Percentiles rank a stretch among this genome's conserved stretches.
These are phyloP conservation scores for Lasiosphaeria hispida DNA, from an alignment of 495 filamentous ascomycete species.

Conservation along the genomic window DNA sequence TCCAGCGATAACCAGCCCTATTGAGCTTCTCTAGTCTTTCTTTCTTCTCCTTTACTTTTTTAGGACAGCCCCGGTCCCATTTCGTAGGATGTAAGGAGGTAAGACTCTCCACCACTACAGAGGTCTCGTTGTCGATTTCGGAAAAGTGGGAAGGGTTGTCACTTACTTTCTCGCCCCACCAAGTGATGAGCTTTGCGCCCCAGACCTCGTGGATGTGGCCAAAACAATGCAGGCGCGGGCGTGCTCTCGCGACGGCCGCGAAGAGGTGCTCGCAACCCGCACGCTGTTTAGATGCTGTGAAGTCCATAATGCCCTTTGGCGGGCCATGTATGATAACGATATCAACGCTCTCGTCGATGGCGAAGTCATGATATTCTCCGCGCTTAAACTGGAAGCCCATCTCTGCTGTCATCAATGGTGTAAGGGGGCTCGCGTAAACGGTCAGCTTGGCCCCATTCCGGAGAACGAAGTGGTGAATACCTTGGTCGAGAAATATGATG, in stretches of 20 bases:
- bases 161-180: slow-evolving; percentile 38
- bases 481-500: slow-evolving; percentile 5
- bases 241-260: slow-evolving; percentile 46
- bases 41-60: slow-evolving; percentile 14
- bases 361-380: no score
- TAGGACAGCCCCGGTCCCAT: slow-evolving; percentile 15
- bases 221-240: slow-evolving; percentile 64
- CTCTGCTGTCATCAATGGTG: no score
- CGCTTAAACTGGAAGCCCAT: no score
- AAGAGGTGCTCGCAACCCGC: slow-evolving; percentile 59
- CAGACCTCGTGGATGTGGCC: slow-evolving; percentile 73
- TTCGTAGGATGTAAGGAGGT: slow-evolving; percentile 28
- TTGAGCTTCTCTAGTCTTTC: background rate
- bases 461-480: background rate
- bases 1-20: slow-evolving; percentile 7
- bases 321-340: slow-evolving; percentile 74
- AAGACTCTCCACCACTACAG: slow-evolving; percentile 39
- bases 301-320: slow-evolving; percentile 57
- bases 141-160: slow-evolving; percentile 37
- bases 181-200: slow-evolving; percentile 59
- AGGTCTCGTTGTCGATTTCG: slow-evolving; percentile 41
- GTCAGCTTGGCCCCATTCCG: slow-evolving; percentile 2
- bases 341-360: no score
- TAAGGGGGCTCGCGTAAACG: slow-evolving; percentile 31
- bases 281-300: slow-evolving; percentile 26